A percentile compares a stretch with the other conserved stretches of the same genome.
phyloP scores from a whole-genome alignment of 768 basidiomycete genomes.

The Obba rivulosa region DNA sequence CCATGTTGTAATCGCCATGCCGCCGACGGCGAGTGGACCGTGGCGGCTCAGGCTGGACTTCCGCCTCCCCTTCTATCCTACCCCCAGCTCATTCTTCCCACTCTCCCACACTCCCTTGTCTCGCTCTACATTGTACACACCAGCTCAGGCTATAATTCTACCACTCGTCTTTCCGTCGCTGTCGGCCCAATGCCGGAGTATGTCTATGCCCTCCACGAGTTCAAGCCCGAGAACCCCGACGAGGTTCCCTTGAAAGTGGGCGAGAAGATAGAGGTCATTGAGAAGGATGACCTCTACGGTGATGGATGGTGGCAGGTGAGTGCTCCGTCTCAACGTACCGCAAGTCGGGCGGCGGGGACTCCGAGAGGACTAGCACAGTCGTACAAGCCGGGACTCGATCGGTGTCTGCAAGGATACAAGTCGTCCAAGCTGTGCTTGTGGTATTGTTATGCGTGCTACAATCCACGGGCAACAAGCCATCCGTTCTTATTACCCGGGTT shows the following conservation, averaged over 20 bases:
- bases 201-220: constrained; percentile 86
- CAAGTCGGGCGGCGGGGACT: background rate
- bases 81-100: constrained; percentile 4
- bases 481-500: no score
- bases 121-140: background rate
- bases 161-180: background rate
- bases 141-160: background rate
- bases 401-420: no score
- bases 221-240: constrained; percentile 89
- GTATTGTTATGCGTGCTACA: background rate
- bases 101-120: constrained; percentile 6
- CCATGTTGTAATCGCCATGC: no score
- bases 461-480: no score
- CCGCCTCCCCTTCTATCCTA: background rate
- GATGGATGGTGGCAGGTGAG: constrained; percentile 96
- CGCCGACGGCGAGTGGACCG: no score
- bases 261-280: constrained; percentile 83
- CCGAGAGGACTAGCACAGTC: background rate
- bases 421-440: no score
- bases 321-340: constrained; percentile 14
- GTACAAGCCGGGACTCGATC: background rate
- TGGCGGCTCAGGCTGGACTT: no score
- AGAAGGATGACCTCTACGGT: constrained; percentile 87
- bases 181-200: constrained; percentile 59
- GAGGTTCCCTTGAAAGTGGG: constrained; percentile 84